phyloP scores from a whole-genome alignment of 352 stramenopile genomes.

The Aphanomyces astaci region DNA sequence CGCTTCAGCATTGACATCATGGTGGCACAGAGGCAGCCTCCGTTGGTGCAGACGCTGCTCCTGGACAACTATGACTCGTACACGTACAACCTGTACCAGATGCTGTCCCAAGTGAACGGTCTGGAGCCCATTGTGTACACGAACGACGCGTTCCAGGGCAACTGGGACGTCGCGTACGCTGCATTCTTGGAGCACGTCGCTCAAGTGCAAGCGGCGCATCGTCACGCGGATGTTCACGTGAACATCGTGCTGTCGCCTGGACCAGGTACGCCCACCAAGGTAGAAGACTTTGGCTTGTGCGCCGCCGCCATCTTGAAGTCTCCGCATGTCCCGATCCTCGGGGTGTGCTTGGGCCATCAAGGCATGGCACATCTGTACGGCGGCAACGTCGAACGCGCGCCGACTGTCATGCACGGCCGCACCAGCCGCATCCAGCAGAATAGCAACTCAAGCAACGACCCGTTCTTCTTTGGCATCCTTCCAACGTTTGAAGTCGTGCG shows the following conservation, averaged over 20 bases:
- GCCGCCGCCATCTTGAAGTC: conserved; percentile 50
- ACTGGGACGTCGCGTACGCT: conserved; percentile 51
- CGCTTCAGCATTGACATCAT: not conserved
- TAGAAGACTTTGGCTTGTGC: conserved; percentile 84
- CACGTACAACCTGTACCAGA: conserved; percentile 96
- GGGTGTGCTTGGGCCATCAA: conserved; percentile 97
- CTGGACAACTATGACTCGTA: conserved; percentile 99
- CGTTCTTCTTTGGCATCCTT: conserved; percentile 53
- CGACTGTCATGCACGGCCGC: conserved; percentile 90
- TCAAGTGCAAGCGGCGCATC: conserved; percentile 28
- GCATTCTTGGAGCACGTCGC: conserved; percentile 52
- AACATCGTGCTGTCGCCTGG: conserved; percentile 88
- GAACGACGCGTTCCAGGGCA: conserved; percentile 85
- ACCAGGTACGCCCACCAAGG: conserved; percentile 77
- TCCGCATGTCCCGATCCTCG: conserved; percentile 80
- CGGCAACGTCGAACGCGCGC: conserved; percentile 64
- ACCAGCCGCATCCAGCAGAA: conserved; percentile 66
- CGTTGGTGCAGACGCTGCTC: conserved; percentile 64
- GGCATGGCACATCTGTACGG: conserved; percentile 87
- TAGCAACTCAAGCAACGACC: conserved; percentile 22
- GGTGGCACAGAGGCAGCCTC: conserved; percentile 13
- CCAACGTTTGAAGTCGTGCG: conserved; percentile 87
- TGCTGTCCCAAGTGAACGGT: conserved; percentile 88
- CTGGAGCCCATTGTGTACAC: conserved; percentile 82
- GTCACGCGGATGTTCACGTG: conserved; percentile 33